Evolutionary conservation across 306 rosid species (phyloP).

Genomic region (Canavalia ensiformis): DNA sequence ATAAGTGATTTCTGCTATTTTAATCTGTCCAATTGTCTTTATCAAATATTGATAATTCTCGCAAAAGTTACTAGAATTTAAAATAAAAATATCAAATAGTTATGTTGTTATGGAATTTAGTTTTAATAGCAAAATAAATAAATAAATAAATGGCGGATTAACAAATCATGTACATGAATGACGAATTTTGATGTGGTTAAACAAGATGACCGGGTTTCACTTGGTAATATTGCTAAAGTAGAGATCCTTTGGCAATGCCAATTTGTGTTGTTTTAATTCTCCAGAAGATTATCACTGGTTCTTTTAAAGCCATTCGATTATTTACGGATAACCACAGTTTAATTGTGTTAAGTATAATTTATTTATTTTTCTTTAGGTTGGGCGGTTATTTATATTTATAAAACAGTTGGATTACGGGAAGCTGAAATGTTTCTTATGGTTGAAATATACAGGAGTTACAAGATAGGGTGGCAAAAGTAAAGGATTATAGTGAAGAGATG

Average conservation of each 20-base stretch:
- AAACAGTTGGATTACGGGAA: neutral
- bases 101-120: slow-evolving; percentile 12
- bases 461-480: slow-evolving; percentile 84
- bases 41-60: neutral
- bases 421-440: slow-evolving; percentile 29
- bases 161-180: slow-evolving; percentile 10
- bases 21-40: neutral
- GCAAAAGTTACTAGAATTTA: neutral
- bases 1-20: neutral
- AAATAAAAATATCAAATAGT: neutral
- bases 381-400: neutral
- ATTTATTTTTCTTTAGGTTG: neutral
- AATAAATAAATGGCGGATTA: neutral
- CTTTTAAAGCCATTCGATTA: slow-evolving; percentile 11
- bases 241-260: slow-evolving; percentile 21
- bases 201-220: neutral
- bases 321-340: neutral
- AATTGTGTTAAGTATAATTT: neutral
- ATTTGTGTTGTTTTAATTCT: slow-evolving; percentile 18
- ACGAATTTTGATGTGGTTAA: neutral
- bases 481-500: slow-evolving; percentile 75
- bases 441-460: slow-evolving; percentile 82
- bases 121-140: neutral
- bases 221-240: neutral
- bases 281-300: neutral